phyloP scores from a whole-genome alignment of 2,329 filamentous ascomycete species.

The Diaporthe capsici region DNA sequence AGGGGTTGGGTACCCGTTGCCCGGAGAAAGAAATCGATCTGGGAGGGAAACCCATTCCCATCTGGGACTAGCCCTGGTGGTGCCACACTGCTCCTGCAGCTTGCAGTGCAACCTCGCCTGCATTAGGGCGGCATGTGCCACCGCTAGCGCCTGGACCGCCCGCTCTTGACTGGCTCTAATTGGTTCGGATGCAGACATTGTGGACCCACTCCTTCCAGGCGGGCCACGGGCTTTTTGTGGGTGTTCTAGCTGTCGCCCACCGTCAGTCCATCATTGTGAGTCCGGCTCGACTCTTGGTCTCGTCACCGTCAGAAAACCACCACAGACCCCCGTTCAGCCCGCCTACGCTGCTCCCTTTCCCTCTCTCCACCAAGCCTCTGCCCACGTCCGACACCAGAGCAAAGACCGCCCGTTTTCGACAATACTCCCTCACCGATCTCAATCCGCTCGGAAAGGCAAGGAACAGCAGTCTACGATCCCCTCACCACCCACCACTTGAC shows the following conservation, averaged over 20 bases:
- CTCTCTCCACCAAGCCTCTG: slow-evolving; percentile 31
- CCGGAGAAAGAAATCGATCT: slow-evolving; percentile 26
- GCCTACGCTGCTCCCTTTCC: slow-evolving; percentile 15
- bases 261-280: slow-evolving; percentile 22
- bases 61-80: neutral
- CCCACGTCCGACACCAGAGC: slow-evolving; percentile 17
- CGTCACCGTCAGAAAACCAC: slow-evolving; percentile 34
- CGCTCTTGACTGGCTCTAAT: neutral
- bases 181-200: slow-evolving; percentile 4
- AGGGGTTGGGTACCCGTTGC: neutral
- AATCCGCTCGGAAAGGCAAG: slow-evolving; percentile 12
- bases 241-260: slow-evolving; percentile 20
- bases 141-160: neutral
- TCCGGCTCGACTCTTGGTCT: slow-evolving; percentile 20
- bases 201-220: slow-evolving; percentile 21
- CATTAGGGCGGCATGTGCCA: slow-evolving; percentile 32
- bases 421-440: slow-evolving; percentile 17
- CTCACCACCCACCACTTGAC: neutral
- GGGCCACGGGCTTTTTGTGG: slow-evolving; percentile 29
- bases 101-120: slow-evolving; percentile 20
- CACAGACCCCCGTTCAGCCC: slow-evolving; percentile 33
- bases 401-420: slow-evolving; percentile 21
- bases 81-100: slow-evolving; percentile 20
- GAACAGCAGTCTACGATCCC: slow-evolving; percentile 30
- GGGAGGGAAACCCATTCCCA: neutral